Percentiles rank a stretch among this genome's conserved stretches.
These are phyloP conservation scores for Coemansia sp. DNA, from an alignment of 192 early-diverging fungal species.

Conservation along the genomic window DNA sequence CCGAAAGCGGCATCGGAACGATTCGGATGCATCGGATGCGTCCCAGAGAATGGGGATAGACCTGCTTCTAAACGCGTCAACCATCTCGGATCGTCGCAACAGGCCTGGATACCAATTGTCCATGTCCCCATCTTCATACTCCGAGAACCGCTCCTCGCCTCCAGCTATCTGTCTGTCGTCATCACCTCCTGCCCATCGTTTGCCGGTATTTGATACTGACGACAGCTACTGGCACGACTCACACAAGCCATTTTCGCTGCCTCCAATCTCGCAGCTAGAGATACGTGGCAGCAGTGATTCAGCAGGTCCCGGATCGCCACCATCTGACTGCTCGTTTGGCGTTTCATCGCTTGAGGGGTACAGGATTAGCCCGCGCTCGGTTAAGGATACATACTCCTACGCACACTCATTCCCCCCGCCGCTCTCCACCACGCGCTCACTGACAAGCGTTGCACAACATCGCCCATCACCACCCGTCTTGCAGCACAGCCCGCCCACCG, in stretches of 20 bases:
- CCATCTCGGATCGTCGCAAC: conserved; percentile 34
- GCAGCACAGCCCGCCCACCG: conserved; percentile 32
- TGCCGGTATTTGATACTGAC: neutral
- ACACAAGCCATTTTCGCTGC: conserved; percentile 18
- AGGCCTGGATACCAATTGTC: conserved; percentile 21
- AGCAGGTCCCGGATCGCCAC: conserved; percentile 16
- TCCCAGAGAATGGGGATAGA: conserved; percentile 47
- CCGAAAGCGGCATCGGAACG: conserved; percentile 26
- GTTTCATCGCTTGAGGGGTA: conserved; percentile 39
- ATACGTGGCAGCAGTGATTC: neutral
- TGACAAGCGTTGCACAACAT: conserved; percentile 22
- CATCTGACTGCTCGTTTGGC: conserved; percentile 25
- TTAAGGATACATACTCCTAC: neutral
- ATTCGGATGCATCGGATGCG: conserved; percentile 18
- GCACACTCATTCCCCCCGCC: conserved; percentile 32
- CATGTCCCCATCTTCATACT: conserved; percentile 28
- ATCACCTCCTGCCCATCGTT: conserved; percentile 9
- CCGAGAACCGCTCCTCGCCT: conserved; percentile 14
- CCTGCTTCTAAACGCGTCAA: conserved; percentile 50
- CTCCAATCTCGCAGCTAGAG: conserved; percentile 43
- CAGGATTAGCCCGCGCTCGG: conserved; percentile 18
- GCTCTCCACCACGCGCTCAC: conserved; percentile 38
- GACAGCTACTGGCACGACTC: conserved; percentile 12
- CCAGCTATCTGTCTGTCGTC: neutral
- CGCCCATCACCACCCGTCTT: conserved; percentile 42